Evolutionary conservation across 208 protist genomes (phyloP).

Genomic region (Leptomonas seymouri): DNA sequence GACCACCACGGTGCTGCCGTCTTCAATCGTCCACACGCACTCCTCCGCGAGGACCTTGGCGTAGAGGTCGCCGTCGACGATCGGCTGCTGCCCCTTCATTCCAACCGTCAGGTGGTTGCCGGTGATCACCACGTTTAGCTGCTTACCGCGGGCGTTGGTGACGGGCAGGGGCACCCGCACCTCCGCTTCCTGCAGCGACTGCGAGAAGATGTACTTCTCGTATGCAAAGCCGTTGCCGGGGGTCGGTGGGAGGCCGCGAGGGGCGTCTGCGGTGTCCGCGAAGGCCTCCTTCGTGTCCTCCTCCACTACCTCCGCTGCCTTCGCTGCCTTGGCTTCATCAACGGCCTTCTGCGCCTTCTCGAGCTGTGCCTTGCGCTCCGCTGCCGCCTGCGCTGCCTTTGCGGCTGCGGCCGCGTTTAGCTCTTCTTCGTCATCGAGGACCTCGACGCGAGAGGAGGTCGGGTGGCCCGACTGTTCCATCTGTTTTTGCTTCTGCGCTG

Average conservation of each 20-base stretch:
- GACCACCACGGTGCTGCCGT: conserved; percentile 83
- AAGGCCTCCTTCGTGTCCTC: conserved; percentile 38
- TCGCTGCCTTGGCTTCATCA: conserved; percentile 40
- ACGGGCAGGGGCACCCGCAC: conserved; percentile 86
- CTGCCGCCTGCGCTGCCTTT: conserved; percentile 54
- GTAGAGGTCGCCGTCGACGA: conserved; percentile 88
- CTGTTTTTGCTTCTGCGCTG: conserved; percentile 18
- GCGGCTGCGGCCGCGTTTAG: conserved; percentile 44
- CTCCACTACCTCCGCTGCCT: conserved; percentile 36
- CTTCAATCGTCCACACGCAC: conserved; percentile 94
- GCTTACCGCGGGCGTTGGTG: conserved; percentile 67
- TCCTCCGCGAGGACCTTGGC: conserved; percentile 78
- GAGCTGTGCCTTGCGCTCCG: conserved; percentile 55
- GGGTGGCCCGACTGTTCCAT: conserved; percentile 15
- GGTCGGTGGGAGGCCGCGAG: conserved; percentile 83
- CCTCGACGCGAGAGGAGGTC: conserved; percentile 68
- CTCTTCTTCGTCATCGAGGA: conserved; percentile 76
- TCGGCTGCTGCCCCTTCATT: conserved; percentile 78
- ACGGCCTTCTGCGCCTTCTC: conserved; percentile 54
- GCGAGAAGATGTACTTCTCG: conserved; percentile 87
- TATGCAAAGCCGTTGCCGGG: conserved; percentile 89
- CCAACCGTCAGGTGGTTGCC: conserved; percentile 68
- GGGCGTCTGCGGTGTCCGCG: conserved; percentile 60
- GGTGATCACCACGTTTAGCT: conserved; percentile 80
- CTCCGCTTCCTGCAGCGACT: conserved; percentile 89